Conservation (phyloP, 192 early-diverging fungal species). For the Linnemannia exigua region DNA sequence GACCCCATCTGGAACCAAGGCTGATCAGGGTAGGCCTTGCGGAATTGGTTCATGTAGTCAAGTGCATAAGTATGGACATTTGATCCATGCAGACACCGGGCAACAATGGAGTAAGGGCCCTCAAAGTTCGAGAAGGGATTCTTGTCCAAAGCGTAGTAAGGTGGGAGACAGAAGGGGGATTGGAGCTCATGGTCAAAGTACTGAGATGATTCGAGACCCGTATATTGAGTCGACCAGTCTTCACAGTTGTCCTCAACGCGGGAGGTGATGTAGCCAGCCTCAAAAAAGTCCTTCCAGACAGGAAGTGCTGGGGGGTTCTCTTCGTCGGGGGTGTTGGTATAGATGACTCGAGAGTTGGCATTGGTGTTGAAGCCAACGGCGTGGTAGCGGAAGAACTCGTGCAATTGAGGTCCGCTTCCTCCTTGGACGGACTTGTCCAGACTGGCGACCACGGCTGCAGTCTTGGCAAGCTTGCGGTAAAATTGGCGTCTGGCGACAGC, state of each 20-base stretch:
- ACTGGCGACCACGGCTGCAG: slow-evolving; percentile 37
- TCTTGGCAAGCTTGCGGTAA: slow-evolving; percentile 65
- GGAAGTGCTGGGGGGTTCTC: slow-evolving; percentile 42
- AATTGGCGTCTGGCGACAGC: slow-evolving; percentile 67
- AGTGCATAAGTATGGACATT: slow-evolving; percentile 60
- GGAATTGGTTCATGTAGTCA: slow-evolving; percentile 58
- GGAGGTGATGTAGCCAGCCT: slow-evolving; percentile 67
- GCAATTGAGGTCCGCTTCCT: slow-evolving; percentile 37
- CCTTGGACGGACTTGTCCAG: slow-evolving; percentile 49
- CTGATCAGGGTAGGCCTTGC: slow-evolving; percentile 40
- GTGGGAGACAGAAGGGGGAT: slow-evolving; percentile 69
- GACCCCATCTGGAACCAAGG: slow-evolving; percentile 58
- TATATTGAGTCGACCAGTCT: slow-evolving; percentile 66
- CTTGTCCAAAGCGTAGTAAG: slow-evolving; percentile 59
- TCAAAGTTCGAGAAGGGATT: slow-evolving; percentile 69
- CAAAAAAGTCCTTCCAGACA: slow-evolving; percentile 69
- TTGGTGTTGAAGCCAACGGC: slow-evolving; percentile 66
- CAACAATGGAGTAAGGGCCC: slow-evolving; percentile 56
- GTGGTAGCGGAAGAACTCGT: slow-evolving; percentile 68
- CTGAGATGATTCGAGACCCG: slow-evolving; percentile 39
- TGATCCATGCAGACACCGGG: slow-evolving; percentile 53
- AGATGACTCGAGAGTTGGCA: slow-evolving; percentile 66
- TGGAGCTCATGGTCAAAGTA: slow-evolving; percentile 68
- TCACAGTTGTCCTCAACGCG: slow-evolving; percentile 65
- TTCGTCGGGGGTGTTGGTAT: slow-evolving; percentile 39